Conservation (phyloP, 495 filamentous ascomycete species). For the Jackrogersella multiformis region DNA sequence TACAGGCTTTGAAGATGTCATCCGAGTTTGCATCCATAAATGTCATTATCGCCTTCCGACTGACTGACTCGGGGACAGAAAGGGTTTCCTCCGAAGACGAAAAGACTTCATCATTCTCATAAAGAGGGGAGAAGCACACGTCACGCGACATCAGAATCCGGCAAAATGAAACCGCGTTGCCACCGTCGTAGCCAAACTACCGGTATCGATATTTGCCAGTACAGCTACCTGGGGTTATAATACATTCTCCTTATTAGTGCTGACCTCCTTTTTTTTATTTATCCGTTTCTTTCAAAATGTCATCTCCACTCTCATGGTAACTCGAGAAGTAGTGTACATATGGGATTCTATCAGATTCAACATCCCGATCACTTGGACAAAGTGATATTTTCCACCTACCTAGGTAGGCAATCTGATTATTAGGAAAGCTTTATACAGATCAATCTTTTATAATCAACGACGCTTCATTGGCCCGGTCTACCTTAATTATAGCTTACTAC, state of each 20-base stretch:
- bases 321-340: no score
- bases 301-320: background rate
- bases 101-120: background rate
- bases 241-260: background rate
- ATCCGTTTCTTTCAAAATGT: background rate
- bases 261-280: background rate
- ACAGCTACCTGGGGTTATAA: background rate
- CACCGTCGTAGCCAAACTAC: background rate
- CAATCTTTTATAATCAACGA: no score
- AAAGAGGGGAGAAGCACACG: background rate
- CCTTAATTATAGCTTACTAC: background rate
- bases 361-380: no score
- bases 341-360: no score
- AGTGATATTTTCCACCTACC: no score
- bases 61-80: background rate
- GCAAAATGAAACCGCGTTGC: background rate
- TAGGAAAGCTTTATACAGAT: no score
- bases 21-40: no score
- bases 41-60: background rate
- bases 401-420: no score
- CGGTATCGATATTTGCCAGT: slow-evolving; percentile 1
- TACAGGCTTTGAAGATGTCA: no score
- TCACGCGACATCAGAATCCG: background rate
- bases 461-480: no score
- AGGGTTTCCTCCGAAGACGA: background rate